These are phyloP conservation scores for Crucibulum parvulum DNA, from an alignment of 1,284 basidiomycete species.

Conservation along the genomic window DNA sequence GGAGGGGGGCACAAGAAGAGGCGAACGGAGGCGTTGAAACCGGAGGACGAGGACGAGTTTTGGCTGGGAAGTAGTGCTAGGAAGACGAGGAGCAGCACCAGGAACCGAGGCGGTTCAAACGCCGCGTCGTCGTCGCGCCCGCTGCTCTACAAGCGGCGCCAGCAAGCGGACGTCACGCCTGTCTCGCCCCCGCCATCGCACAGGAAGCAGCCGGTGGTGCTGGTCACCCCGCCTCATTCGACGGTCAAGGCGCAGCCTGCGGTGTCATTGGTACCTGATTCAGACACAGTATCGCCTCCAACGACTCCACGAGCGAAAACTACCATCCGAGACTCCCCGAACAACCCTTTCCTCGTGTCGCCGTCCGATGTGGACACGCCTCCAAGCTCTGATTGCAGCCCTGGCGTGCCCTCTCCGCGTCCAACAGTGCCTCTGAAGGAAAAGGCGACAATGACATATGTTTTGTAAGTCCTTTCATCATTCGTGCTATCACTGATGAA, in stretches of 20 bases:
- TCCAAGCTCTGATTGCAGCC: background rate
- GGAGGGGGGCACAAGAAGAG: slow-evolving; percentile 38
- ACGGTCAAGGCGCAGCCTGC: slow-evolving; percentile 4
- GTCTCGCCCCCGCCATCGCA: slow-evolving; percentile 52
- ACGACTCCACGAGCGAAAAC: slow-evolving; percentile 34
- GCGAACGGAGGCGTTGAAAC: slow-evolving; percentile 25
- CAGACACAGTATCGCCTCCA: slow-evolving; percentile 26
- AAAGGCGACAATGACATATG: slow-evolving; percentile 58
- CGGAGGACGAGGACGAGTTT: slow-evolving; percentile 35
- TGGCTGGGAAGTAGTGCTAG: slow-evolving; percentile 41
- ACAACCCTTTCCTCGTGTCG: slow-evolving; percentile 47
- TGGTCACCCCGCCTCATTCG: slow-evolving; percentile 6
- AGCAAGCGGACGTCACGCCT: slow-evolving; percentile 32
- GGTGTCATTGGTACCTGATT: background rate
- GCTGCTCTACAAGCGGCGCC: slow-evolving; percentile 37
- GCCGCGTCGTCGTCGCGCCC: slow-evolving; percentile 25
- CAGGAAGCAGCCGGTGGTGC: slow-evolving; percentile 27
- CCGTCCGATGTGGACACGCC: background rate
- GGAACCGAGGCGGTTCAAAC: slow-evolving; percentile 3
- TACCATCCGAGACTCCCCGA: slow-evolving; percentile 43
- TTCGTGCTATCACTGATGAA: slow-evolving; percentile 1
- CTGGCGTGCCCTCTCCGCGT: slow-evolving; percentile 19
- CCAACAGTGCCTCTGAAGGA: slow-evolving; percentile 33
- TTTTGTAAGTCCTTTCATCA: slow-evolving; percentile 57
- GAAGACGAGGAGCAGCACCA: background rate